A percentile compares a stretch with the other conserved stretches of the same genome.
phyloP scores from a whole-genome alignment of 257 asterid species.

The Salvia rosmarinus region DNA sequence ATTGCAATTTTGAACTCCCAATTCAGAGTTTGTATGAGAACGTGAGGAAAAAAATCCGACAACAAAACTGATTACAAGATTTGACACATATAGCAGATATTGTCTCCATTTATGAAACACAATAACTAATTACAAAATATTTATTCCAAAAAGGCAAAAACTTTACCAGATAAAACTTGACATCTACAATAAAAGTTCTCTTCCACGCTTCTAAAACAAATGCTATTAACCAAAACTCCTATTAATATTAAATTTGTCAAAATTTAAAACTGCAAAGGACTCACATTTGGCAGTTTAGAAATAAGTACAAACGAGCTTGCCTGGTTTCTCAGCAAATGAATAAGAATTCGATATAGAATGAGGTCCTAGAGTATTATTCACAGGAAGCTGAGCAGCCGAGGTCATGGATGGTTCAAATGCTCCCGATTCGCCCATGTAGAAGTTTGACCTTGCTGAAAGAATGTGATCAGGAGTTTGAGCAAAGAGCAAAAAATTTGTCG shows the following conservation, averaged over 20 bases:
- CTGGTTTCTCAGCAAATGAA: constrained; percentile 61
- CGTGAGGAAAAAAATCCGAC: not conserved
- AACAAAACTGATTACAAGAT: not conserved
- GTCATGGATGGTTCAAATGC: constrained; percentile 49
- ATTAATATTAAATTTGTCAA: not conserved
- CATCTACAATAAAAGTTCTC: too few relatives aligned
- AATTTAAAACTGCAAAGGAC: not conserved
- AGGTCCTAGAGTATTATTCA: constrained; percentile 55
- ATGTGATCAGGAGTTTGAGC: constrained; percentile 54
- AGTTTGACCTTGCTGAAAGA: constrained; percentile 54
- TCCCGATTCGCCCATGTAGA: constrained; percentile 41
- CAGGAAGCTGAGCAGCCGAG: constrained; percentile 47
- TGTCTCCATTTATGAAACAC: not conserved
- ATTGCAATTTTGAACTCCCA: not conserved
- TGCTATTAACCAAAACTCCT: too few relatives aligned
- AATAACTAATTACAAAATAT: too few relatives aligned
- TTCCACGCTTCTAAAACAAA: too few relatives aligned
- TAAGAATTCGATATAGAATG: constrained; percentile 51
- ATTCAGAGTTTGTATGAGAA: not conserved
- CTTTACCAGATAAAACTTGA: too few relatives aligned
- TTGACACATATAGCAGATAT: not conserved
- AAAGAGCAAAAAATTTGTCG: constrained; percentile 34
- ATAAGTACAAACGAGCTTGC: constrained; percentile 31
- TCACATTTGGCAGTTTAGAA: constrained; percentile 14
- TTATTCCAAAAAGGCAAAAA: too few relatives aligned